Base-by-base conservation (phyloP, 129 eudicot genomes). In the Helichrysum umbraculigerum region DNA sequence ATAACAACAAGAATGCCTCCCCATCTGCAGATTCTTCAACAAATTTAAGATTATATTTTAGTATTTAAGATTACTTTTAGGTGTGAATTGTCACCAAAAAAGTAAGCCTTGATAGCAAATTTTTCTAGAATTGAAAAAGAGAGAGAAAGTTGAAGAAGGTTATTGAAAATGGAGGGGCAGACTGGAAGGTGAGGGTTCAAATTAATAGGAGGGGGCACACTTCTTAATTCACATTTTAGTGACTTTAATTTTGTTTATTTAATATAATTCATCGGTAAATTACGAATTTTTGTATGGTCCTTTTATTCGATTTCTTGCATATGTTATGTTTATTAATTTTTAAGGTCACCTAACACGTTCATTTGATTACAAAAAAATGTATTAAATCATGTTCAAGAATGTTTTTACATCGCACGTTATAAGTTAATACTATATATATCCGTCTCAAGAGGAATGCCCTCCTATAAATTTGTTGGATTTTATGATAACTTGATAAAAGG, bases 1-100 rank as follows among this genome's bases (percentile, higher is more conserved):
- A 79, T 91, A 91, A 77, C 98, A 93, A 58, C 97, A 91, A 80
- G 97, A 94, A 80, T 94, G 97, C 82, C 98, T 94, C 61, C 98
- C 98, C 98, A 94, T 94, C 75, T 92, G 81, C 72, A 75, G 70
- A 72, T 21, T 68, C 73, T 71, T 67, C 74, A 3, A 44, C 72
- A 73, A 72, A 30, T 47, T 12, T 52, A 71, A 47, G 54, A n/a
- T 35, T 17, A 21, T 25, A 12, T 33, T 37, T 68, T 79, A 25
- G 16, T 70, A 56, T 73, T 72, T 65, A 79, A 85, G 73, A 77
- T 54, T 72, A 83, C 76, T 79, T 79, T 79, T 79, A 64, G 62
- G 39, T 75, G 70, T 71, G 57, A 81, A 66, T 20, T 79, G 89
- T 73, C 85, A 86, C 72, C 57, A 54, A 68, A 85, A 82, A 75